phyloP scores from a whole-genome alignment of 768 basidiomycete species.

The Mycena capillaripes region DNA sequence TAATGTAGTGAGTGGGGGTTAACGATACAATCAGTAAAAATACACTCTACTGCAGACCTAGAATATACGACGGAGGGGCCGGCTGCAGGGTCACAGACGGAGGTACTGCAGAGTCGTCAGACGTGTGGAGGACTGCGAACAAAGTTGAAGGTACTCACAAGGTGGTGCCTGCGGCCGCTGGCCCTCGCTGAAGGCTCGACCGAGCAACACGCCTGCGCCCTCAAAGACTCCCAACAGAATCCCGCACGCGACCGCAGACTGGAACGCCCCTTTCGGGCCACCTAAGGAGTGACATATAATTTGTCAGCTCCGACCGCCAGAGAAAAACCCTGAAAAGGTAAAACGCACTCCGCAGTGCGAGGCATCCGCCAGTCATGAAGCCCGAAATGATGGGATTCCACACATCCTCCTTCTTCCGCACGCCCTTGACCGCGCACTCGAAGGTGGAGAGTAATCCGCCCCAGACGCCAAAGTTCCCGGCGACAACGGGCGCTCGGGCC shows the following conservation, averaged over 20 bases:
- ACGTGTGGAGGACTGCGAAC: constrained; percentile 1
- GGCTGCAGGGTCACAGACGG: constrained; percentile 68
- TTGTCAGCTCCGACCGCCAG: constrained; percentile 13
- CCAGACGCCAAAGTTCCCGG: constrained; percentile 97
- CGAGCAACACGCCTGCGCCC: constrained; percentile 94
- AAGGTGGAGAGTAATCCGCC: constrained; percentile 99
- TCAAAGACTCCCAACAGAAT: constrained; percentile 95
- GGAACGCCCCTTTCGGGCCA: constrained; percentile 91
- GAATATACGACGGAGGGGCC: constrained; percentile 53
- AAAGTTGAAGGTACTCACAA: constrained; percentile 66
- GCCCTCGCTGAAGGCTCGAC: constrained; percentile 82
- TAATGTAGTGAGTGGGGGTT: no score
- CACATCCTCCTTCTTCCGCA: constrained; percentile 96
- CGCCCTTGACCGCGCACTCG: constrained; percentile 98
- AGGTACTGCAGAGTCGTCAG: constrained; percentile 57
- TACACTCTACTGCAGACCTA: constrained; percentile 64
- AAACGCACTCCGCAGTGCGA: constrained; percentile 91
- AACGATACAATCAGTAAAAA: no score
- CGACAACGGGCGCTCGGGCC: constrained; percentile 97
- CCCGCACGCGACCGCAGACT: constrained; percentile 96
- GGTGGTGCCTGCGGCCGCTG: constrained; percentile 86
- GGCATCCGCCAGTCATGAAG: constrained; percentile 97
- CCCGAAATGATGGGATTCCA: constrained; percentile 99
- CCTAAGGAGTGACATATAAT: constrained; percentile 68
- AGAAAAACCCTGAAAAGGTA: no score